Conservation (phyloP, 805 yeast species). For the Torulaspora microellipsoides region DNA sequence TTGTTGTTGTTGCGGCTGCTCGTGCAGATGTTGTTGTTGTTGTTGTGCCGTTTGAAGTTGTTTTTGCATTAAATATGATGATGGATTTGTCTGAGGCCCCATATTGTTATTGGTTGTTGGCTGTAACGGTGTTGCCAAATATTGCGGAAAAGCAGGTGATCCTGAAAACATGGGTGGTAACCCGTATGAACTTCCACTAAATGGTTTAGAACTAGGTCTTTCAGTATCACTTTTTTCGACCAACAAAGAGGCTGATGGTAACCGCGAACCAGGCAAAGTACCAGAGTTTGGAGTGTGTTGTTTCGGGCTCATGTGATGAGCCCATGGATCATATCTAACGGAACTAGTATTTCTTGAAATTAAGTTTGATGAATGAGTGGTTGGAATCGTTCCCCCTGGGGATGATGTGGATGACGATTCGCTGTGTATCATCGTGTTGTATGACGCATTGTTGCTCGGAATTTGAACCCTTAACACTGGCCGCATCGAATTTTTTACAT, state of each 20-base stretch:
- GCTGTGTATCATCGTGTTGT: conserved; percentile 27
- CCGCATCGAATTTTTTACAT: conserved; percentile 33
- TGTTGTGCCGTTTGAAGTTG: conserved; percentile 27
- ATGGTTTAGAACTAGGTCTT: not conserved
- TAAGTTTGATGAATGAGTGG: not conserved
- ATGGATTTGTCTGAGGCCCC: conserved; percentile 30
- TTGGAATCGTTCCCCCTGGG: conserved; percentile 30
- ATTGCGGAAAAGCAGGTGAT: conserved; percentile 31
- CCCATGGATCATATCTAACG: conserved; percentile 3
- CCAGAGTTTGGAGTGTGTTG: conserved; percentile 4
- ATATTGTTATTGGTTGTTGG: conserved; percentile 31
- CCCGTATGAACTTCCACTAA: conserved; percentile 15
- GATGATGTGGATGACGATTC: conserved; percentile 41
- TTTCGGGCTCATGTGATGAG: conserved; percentile 5
- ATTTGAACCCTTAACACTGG: conserved; percentile 63
- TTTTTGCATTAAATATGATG: conserved; percentile 14
- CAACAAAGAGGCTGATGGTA: not conserved
- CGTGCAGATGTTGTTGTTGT: conserved; percentile 13
- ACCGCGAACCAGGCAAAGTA: not conserved
- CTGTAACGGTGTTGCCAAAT: conserved; percentile 35
- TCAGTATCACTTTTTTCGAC: conserved; percentile 4
- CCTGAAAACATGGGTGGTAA: conserved; percentile 30
- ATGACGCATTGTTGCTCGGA: conserved; percentile 43
- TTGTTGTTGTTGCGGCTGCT: conserved; percentile 5
- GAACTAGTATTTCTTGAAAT: conserved; percentile 7